Base-by-base conservation (phyloP, 495 filamentous ascomycete species). In the Aspergillus cavernicola region DNA sequence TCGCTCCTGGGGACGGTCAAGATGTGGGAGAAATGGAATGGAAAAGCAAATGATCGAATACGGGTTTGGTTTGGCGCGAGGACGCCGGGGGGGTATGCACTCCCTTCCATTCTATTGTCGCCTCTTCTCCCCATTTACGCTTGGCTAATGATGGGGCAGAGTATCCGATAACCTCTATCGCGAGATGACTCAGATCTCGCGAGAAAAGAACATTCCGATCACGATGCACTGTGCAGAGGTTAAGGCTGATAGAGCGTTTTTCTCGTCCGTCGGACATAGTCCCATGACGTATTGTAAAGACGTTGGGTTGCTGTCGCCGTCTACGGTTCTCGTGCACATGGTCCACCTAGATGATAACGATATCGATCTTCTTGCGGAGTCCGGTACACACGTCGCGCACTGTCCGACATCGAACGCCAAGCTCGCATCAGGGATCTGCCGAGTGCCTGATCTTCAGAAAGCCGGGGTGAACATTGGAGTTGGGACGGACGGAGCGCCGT, bases 331-430 rank as follows among this genome's bases (percentile, higher is more conserved):
- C 0, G 76, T 65, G 1, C 74, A 79, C 51, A 74, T 77, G 73
- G 72, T 77, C 0, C 71, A 78, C 42, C 61, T 79, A 5, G 72
- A 76, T 26, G 72, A 72, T 44, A 63, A 61, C 6, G 76, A 78
- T 47, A 73, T 78, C 43, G 33, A 59, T 5, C 51, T 55, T 3
- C 64, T 80, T 1, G 62, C 70, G 4, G 50, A 59, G 1, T 75
- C 76, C 0, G 66, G 66, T 2, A 72, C 74, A 1, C 67, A 74
- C 40, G 72, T 80, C 18, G 74, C 75, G 6, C 76, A 80, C 50
- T 75, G 71, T 47, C 76, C 76, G 0, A 75, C 75, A 0, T 78
- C 74, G 1, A 80, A 80, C 40, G 69, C 73, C 3, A 79, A 78
- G 38, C 64, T 80, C 7, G 76, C 75, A 0, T 77, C 74, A 13